Conservation (phyloP, 352 stramenopile genomes). For the Pythium aristosporum region DNA sequence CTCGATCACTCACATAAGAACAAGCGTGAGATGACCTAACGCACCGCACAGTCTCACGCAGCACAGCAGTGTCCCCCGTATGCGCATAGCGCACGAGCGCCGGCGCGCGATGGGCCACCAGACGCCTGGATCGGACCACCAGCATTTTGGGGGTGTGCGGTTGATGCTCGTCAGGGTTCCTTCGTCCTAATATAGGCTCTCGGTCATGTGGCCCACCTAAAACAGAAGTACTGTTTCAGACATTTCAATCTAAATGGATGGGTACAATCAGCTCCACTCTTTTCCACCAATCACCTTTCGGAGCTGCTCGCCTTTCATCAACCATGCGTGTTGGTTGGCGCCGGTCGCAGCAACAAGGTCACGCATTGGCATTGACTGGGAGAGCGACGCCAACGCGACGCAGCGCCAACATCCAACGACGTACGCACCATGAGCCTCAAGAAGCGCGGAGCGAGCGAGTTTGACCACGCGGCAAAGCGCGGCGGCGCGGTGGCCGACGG, state of each 20-base stretch:
- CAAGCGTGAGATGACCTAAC: neutral
- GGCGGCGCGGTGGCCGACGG: slow-evolving; percentile 38
- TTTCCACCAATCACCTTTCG: slow-evolving; percentile 36
- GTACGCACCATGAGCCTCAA: slow-evolving; percentile 64
- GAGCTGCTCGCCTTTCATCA: slow-evolving; percentile 24
- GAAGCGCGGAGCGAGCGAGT: slow-evolving; percentile 63
- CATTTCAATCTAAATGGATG: slow-evolving; percentile 28
- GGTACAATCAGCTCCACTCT: slow-evolving; percentile 17
- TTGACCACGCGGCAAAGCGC: slow-evolving; percentile 51
- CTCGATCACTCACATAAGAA: neutral
- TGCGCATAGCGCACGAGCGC: slow-evolving; percentile 25
- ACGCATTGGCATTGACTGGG: slow-evolving; percentile 7
- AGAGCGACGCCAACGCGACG: slow-evolving; percentile 6
- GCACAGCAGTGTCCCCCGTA: slow-evolving; percentile 29
- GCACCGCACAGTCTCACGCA: slow-evolving; percentile 51
- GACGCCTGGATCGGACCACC: slow-evolving; percentile 28
- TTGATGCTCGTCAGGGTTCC: slow-evolving; percentile 8
- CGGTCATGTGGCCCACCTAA: slow-evolving; percentile 23
- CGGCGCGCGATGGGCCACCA: neutral
- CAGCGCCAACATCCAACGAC: neutral
- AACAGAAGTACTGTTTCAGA: slow-evolving; percentile 18
- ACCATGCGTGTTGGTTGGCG: slow-evolving; percentile 30
- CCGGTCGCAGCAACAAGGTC: slow-evolving; percentile 4
- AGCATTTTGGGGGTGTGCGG: slow-evolving; percentile 19
- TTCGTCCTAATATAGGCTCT: slow-evolving; percentile 22